Evolutionary conservation across 805 yeast genomes (phyloP), one percentile per base, ranked within the genome.

Genomic region (Millerozyma acaciae): DNA sequence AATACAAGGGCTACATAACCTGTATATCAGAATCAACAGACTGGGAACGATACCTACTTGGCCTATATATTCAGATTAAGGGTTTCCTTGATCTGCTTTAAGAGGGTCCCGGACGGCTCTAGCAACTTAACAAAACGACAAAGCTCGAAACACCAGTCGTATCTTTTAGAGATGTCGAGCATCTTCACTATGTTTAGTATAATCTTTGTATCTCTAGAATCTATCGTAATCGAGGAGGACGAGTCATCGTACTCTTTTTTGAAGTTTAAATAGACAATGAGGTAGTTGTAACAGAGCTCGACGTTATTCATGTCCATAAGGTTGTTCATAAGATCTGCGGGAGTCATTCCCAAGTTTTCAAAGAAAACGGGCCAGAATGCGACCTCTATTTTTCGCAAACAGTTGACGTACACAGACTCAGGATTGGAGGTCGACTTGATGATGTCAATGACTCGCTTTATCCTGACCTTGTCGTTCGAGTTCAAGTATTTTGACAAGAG

Each of bases 321-420:
- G 22, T 65, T 53, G 30, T 64, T 54, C 65, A 73, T 64, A 30
- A 71, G 57, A 15, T 60, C 59, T 10, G 71, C 56, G 2, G 80
- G 80, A 0, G 68, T 61, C 21, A 62, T 59, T 3, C 58, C 48
- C 16, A 70, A 48, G 16, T 62, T 55, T 3, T 50, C 42, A 45
- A 75, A 75, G 36, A 74, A 73, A n/a, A 48, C 51, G 4, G 53
- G 32, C 84, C 84, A 77, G 47, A 71, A 72, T 25, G 61, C 65
- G 30, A 70, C 64, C 45, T 77, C 84, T 10, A 76, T 76, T 39
- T 77, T 77, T 20, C 84, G 56, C 21, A 80, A 71, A 44, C 81
- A 76, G 39, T 70, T 74, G 28, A 75, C 60, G 34, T 65, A 68
- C n/a, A 75, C 64, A 4, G 48, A 47, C 33, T 57, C 61, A 4